Base-by-base conservation (phyloP, 352 stramenopile species). In the Peronospora belbahrii region DNA sequence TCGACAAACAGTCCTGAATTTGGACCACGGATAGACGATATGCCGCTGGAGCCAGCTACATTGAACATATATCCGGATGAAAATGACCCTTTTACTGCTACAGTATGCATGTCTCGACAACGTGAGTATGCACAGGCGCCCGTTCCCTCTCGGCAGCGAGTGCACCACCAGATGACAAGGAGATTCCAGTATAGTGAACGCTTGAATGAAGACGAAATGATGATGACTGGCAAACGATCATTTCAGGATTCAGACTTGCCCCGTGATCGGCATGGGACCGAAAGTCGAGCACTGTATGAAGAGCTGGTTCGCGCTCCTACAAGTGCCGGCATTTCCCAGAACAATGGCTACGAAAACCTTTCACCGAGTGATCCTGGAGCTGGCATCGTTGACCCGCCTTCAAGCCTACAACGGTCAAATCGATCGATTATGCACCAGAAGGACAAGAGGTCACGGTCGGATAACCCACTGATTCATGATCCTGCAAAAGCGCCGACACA, bases 1-100 rank as follows among this genome's bases (percentile, higher is more conserved):
- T 20, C 33, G 0, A 46, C 35, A 1, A 33, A 50, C 23, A 59
- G 31, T 19, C 45, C 59, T 1, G 30, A 13, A 0, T 53, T 54
- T 34, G 48, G 34, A 10, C 10, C 43, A 15, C 25, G 24, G 10
- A 27, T 57, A 45, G 48, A 57, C 36, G 54, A 58, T 4, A 13
- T 65, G 36, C 40, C 54, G 9, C 22, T 65, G 17, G 59, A 68
- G 15, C 36, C 54, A 8, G 36, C 49, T 1, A 53, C 52, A 31
- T 28, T 68, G 35, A 46, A 65, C 1, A 62, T 58, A 45, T 65
- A 65, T 27, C 14, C 40, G 17, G 37, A 46, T 9, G 56, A 63
- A 37, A 18, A 46, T 33, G 27, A 42, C 0, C 7, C 34, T 1
- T 18, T 30, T 2, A 18, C 38, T 22, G 5, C 31, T n/a, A 14